Evolutionary conservation across 805 yeast genomes (phyloP).

Genomic region (Wickerhamiella alocasiicola): DNA sequence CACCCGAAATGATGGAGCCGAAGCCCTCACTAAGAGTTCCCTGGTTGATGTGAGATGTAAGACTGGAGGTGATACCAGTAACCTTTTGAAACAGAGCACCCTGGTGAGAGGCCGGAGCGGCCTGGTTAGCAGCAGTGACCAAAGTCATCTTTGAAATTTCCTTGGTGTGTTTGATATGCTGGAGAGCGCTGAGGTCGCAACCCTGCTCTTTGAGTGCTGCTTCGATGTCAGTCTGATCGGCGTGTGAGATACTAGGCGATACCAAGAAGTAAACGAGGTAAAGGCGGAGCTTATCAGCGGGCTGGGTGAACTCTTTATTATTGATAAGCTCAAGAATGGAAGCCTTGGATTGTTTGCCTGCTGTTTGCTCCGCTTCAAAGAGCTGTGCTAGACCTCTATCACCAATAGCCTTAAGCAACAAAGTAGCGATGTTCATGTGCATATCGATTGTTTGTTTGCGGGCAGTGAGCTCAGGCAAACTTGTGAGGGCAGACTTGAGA

Average conservation of each 20-base stretch:
- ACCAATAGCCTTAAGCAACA: slow-evolving; percentile 69
- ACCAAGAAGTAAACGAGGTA: slow-evolving; percentile 57
- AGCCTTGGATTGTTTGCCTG: slow-evolving; percentile 36
- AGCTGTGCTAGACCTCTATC: slow-evolving; percentile 79
- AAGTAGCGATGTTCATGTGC: slow-evolving; percentile 91
- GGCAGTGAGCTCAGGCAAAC: slow-evolving; percentile 82
- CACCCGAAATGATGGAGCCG: slow-evolving; percentile 76
- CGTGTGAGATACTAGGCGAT: slow-evolving; percentile 33
- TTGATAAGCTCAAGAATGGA: slow-evolving; percentile 42
- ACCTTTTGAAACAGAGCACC: slow-evolving; percentile 37
- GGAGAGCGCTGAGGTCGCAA: slow-evolving; percentile 50
- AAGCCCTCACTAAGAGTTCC: slow-evolving; percentile 74
- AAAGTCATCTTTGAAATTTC: slow-evolving; percentile 48
- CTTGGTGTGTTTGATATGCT: slow-evolving; percentile 68
- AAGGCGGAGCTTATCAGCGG: slow-evolving; percentile 72
- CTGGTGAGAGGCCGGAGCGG: slow-evolving; percentile 19
- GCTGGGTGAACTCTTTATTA: slow-evolving; percentile 44
- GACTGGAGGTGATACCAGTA: slow-evolving; percentile 58
- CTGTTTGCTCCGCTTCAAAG: slow-evolving; percentile 86
- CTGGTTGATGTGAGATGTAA: slow-evolving; percentile 68
- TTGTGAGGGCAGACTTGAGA: slow-evolving; percentile 63
- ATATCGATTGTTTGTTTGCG: slow-evolving; percentile 81
- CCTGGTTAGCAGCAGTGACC: slow-evolving; percentile 21
- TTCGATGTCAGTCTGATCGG: slow-evolving; percentile 53
- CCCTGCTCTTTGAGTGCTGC: slow-evolving; percentile 43